Base-by-base conservation (phyloP, 148 eudicot genomes). In the Spergularia marina region DNA sequence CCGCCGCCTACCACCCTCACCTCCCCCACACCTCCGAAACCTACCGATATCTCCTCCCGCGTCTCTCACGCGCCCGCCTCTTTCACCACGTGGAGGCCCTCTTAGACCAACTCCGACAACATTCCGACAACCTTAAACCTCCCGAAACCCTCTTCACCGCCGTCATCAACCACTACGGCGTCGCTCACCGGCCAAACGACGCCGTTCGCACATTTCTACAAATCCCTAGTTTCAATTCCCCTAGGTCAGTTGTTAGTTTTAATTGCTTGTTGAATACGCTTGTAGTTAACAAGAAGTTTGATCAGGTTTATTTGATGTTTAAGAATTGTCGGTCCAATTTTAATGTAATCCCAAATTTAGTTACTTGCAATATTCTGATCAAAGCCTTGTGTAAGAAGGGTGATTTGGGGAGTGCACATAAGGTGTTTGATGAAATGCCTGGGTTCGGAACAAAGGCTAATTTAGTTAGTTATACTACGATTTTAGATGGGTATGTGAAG, bases 401-500 rank as follows among this genome's bases (percentile, higher is more conserved):
- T 60, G 95, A 94, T 71, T 52, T 94, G 49, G 82, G 84, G 25
- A 82, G 86, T 68, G 98, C 97, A 0, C 61, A 86, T 12, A 71
- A 79, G 83, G 78, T 94, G 81, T 40, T 94, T 14, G 95, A 91
- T 80, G 98, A 90, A 55, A 88, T 91, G 80, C 95, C 95, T 0
- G 85, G 76, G 4, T 81, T 91, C 91, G 97, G 98, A 18, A 60
- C 88, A 76, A 80, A 87, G 11, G 97, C 98, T 0, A 94, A 90
- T 84, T 87, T 88, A 58, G 91, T 91, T 71, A 88, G 85, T 66
- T 91, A 91, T 74, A 91, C 98, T 0, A 94, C 91, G 4, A 76
- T 91, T 54, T 70, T 90, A 58, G 84, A 89, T 77, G 95, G 89
- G 57, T 94, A 83, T 82, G 91, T 89, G 47, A 77, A 75, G 1